Evolutionary conservation across 495 filamentous ascomycete genomes (phyloP).

Genomic region (Trichoderma asperelloides): DNA sequence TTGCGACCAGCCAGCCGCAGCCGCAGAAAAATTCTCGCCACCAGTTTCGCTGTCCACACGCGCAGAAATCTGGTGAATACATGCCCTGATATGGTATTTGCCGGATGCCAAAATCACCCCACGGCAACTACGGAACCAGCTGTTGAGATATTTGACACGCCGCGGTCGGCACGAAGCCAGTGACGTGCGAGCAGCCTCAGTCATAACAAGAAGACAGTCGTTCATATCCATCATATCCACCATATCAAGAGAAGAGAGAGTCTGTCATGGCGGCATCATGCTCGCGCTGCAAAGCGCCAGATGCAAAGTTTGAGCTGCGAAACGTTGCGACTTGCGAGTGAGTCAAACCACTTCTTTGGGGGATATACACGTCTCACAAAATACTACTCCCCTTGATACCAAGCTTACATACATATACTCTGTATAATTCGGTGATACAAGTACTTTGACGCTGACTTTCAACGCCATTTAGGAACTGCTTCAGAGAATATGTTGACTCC

Average conservation of each 20-base stretch:
- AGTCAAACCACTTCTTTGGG: not conserved
- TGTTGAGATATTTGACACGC: too few relatives aligned
- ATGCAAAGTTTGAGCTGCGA: slow-evolving; percentile 3
- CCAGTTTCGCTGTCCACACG: not conserved
- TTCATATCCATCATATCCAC: too few relatives aligned
- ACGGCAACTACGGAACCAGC: too few relatives aligned
- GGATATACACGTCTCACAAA: too few relatives aligned
- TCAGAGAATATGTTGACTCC: slow-evolving; percentile 8
- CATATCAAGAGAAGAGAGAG: not conserved
- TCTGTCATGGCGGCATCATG: not conserved
- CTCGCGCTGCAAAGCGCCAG: slow-evolving; percentile 6
- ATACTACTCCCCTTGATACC: too few relatives aligned
- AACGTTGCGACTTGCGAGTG: slow-evolving; percentile 4
- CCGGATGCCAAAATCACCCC: not conserved
- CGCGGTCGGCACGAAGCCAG: too few relatives aligned
- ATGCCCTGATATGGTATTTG: not conserved
- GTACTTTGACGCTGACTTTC: not conserved
- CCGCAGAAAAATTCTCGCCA: not conserved
- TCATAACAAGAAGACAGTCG: too few relatives aligned
- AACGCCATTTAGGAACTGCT: slow-evolving; percentile 11
- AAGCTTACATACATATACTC: slow-evolving; percentile 10
- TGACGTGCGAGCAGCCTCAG: too few relatives aligned
- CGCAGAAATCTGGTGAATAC: too few relatives aligned
- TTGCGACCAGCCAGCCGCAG: not conserved
- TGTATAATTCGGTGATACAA: not conserved